phyloP scores from a whole-genome alignment of 257 asterid species.

The Ilex asprella region DNA sequence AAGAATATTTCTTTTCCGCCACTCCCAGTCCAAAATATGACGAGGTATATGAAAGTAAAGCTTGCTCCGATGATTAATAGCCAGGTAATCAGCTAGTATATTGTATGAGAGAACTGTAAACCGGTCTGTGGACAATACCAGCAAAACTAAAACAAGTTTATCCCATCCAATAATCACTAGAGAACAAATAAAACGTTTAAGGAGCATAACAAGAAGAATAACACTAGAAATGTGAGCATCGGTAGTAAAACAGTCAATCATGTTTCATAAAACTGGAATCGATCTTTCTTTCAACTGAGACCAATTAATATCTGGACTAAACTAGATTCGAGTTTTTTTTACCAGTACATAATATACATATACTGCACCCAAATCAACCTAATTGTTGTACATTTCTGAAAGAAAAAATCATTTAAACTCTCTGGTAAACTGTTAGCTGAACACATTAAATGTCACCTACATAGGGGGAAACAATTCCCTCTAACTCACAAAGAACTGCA shows the following conservation, averaged over 20 bases:
- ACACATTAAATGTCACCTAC: too few relatives aligned
- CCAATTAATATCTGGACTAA: too few relatives aligned
- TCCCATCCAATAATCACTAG: conserved; percentile 1
- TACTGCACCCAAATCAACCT: background rate
- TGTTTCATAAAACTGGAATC: background rate
- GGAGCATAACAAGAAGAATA: background rate
- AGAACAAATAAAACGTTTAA: background rate
- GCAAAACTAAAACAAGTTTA: conserved; percentile 16
- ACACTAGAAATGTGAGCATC: conserved; percentile 5
- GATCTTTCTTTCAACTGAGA: background rate
- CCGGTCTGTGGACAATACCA: conserved; percentile 47
- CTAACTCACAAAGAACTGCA: background rate
- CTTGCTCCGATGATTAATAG: conserved; percentile 49
- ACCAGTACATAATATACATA: background rate
- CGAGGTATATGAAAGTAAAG: conserved; percentile 82
- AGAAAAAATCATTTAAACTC: background rate
- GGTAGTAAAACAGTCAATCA: conserved; percentile 3
- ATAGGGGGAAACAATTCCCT: too few relatives aligned
- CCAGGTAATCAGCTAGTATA: conserved; percentile 85
- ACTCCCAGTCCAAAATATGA: conserved; percentile 75
- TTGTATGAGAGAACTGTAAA: conserved; percentile 86
- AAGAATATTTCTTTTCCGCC: conserved; percentile 71
- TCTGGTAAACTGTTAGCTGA: too few relatives aligned
- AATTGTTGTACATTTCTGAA: background rate
- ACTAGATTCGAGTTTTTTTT: background rate